Evolutionary conservation across 352 stramenopile genomes (phyloP).

Genomic region (Phytophthora tentaculata): DNA sequence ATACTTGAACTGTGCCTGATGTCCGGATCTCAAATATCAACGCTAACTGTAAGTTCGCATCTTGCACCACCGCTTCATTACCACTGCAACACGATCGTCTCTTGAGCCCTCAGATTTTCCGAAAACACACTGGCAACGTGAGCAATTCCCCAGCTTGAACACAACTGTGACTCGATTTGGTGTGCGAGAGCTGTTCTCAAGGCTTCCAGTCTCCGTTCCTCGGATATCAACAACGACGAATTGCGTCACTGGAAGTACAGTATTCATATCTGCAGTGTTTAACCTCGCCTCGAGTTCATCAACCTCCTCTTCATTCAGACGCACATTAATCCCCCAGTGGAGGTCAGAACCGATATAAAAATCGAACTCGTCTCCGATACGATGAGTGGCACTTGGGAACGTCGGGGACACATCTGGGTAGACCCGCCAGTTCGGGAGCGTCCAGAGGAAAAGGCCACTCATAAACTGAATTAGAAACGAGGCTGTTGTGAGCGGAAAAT

Average conservation of each 20-base stretch:
- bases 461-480: neutral
- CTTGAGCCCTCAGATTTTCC: neutral
- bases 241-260: neutral
- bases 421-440: neutral
- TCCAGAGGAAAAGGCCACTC: neutral
- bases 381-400: neutral
- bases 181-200: neutral
- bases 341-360: neutral
- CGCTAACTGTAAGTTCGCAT: no score
- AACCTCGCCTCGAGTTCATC: neutral
- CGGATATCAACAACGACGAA: neutral
- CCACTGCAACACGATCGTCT: neutral
- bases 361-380: neutral
- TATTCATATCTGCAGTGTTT: neutral
- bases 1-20: no score
- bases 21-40: no score
- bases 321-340: neutral
- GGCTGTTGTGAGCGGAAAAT: neutral
- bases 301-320: neutral
- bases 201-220: neutral
- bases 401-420: neutral
- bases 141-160: neutral
- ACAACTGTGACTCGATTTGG: neutral
- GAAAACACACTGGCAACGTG: neutral
- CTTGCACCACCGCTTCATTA: neutral